These are phyloP conservation scores for Marchantia polymorpha DNA, from an alignment of 225 moss, liverwort and hornwort species.

Conservation along the genomic window DNA sequence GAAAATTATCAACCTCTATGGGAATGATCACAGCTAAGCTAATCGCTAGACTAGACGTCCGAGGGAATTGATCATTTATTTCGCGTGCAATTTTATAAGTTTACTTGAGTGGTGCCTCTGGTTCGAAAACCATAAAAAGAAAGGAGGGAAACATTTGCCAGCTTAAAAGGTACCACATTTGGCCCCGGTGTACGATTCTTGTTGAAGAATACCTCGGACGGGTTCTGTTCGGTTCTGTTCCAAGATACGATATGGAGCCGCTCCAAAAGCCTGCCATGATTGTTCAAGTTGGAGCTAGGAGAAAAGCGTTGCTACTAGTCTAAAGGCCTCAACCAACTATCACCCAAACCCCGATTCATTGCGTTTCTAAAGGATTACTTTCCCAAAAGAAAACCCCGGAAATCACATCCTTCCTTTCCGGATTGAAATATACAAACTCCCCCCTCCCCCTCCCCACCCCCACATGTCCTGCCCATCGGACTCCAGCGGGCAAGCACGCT, in stretches of 20 bases:
- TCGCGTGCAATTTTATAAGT: background rate
- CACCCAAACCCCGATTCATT: background rate
- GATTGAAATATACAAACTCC: no score
- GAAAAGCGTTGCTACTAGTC: conserved; percentile 1
- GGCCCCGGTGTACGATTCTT: background rate
- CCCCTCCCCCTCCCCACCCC: no score
- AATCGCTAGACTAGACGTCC: background rate
- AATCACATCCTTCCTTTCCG: background rate
- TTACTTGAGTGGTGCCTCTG: conserved; percentile 6
- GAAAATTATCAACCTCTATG: background rate
- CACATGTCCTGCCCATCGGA: background rate
- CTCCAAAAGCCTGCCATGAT: conserved; percentile 1
- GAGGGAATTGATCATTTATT: background rate
- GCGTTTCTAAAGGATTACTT: background rate
- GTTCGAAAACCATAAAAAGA: background rate
- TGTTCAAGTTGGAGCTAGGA: background rate
- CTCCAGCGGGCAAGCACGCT: background rate
- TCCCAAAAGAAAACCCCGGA: background rate
- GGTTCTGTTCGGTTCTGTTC: background rate
- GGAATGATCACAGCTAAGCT: conserved; percentile 10
- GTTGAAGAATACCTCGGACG: background rate
- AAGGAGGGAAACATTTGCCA: conserved; percentile 2
- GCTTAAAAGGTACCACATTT: conserved; percentile 3
- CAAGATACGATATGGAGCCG: background rate
- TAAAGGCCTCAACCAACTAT: background rate